Evolutionary conservation across 306 rosid genomes (phyloP).

Genomic region (Crotalaria pallida): DNA sequence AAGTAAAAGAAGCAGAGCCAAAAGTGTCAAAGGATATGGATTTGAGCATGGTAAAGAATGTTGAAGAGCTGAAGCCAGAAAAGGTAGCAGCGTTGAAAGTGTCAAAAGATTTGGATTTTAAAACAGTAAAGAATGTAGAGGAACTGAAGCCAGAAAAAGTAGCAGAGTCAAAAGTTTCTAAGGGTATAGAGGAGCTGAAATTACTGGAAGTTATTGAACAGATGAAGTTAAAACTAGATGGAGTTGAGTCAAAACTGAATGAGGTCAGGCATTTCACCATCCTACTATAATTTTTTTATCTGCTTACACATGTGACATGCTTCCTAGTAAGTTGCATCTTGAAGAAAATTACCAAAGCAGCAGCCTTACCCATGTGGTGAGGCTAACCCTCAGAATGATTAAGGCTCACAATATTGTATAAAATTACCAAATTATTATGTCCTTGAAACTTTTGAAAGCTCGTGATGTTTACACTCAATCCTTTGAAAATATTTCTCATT

Average conservation of each 20-base stretch:
- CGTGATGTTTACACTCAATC: background rate
- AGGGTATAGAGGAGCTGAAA: constrained; percentile 41
- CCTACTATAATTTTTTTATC: background rate
- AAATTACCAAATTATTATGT: background rate
- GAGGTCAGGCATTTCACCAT: constrained; percentile 55
- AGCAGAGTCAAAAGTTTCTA: background rate
- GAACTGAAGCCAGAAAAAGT: constrained; percentile 23
- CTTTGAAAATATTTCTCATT: background rate
- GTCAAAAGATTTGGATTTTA: constrained; percentile 15
- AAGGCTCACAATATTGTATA: background rate
- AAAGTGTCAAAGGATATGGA: constrained; percentile 16
- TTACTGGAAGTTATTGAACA: constrained; percentile 60
- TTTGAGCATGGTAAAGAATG: constrained; percentile 17
- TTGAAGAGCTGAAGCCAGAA: constrained; percentile 12
- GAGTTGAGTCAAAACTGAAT: constrained; percentile 67
- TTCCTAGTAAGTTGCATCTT: background rate
- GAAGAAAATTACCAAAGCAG: constrained; percentile 21
- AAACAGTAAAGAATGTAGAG: constrained; percentile 14
- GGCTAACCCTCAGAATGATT: no score
- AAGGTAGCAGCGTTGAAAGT: constrained; percentile 17
- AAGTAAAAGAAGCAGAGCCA: constrained; percentile 5
- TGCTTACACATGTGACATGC: constrained; percentile 5
- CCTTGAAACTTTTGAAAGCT: background rate
- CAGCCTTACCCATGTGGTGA: no score
- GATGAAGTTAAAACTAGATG: constrained; percentile 64